Base-by-base conservation (phyloP, 176 grass and related monocot genomes). In the Musa schizocarpa region DNA sequence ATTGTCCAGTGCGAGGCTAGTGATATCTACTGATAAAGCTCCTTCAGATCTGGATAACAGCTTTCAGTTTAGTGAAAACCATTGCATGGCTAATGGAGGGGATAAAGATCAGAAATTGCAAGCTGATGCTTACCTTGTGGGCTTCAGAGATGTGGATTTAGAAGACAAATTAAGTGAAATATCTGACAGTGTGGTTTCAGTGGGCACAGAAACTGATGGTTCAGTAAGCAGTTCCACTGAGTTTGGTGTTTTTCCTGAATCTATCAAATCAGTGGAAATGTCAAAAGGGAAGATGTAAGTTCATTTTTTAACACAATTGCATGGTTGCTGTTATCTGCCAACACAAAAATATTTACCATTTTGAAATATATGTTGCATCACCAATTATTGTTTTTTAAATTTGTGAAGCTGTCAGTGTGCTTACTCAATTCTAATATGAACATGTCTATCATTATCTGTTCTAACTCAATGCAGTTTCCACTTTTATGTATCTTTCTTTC, bases 171-270 rank as follows among this genome's bases (percentile, higher is more conserved):
- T 73, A 73, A 95, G 92, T 24, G 74, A 87, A 50, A 62, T 81
- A 55, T 95, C 91, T 53, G 96, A 95, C 50, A 85, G 88, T 57
- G 88, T 70, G 2, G 85, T 79, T 72, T 88, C 96, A 53, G 68
- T 81, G 53, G 81, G 80, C 61, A 86, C 77, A 9, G 91, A 89
- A 92, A 95, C 83, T 11, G 96, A 95, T 29, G 83, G 74, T 81
- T 92, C 88, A 51, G 52, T 87, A 51, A 83, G 79, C 13, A 73
- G 78, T 77, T 88, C 85, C 78, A 92, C 87, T 49, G 96, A 95
- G 50, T 76, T 79, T 79, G 26, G 55, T 13, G 59, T 74, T 23
- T 79, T 86, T 63, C 80, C 55, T 16, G 71, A 27, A 56, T 79
- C 75, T 55, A 77, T 55, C 55, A 91, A 52, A 77, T 59, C 75